Evolutionary conservation across 73 alveolate genomes (phyloP).

Genomic region (Symbiodinium pilosum): DNA sequence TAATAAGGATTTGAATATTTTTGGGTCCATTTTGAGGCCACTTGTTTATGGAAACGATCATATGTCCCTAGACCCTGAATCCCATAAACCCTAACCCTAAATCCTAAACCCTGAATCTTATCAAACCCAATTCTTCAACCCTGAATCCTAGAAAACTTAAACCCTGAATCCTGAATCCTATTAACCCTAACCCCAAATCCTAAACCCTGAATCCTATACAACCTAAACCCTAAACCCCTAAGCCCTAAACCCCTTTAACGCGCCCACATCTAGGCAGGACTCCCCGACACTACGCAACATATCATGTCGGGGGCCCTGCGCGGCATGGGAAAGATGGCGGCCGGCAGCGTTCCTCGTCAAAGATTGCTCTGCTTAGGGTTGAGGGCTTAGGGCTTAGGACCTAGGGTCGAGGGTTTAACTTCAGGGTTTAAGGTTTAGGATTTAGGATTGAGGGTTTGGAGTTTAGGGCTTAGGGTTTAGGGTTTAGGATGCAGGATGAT

Average conservation of each 20-base stretch:
- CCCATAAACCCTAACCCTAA: background rate
- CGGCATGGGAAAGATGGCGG: conserved; percentile 86
- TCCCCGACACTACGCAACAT: conserved; percentile 89
- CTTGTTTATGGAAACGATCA: too few relatives aligned
- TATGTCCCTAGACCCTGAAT: background rate
- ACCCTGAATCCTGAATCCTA: background rate
- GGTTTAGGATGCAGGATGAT: too few relatives aligned
- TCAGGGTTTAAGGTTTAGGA: too few relatives aligned
- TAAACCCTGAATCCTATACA: background rate
- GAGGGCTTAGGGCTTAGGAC: background rate
- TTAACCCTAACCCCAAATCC: background rate
- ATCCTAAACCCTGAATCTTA: too few relatives aligned
- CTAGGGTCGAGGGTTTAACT: too few relatives aligned
- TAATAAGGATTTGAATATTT: too few relatives aligned
- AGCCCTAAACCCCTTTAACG: background rate
- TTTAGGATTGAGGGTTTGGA: too few relatives aligned
- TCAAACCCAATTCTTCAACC: too few relatives aligned
- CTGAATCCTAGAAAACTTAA: background rate
- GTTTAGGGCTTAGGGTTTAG: too few relatives aligned
- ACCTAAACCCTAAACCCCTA: too few relatives aligned
- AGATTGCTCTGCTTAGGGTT: background rate
- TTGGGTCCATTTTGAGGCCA: background rate
- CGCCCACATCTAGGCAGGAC: conserved; percentile 20
- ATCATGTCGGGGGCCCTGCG: conserved; percentile 90
- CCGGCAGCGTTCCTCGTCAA: conserved; percentile 14